These are phyloP conservation scores for Pseudozyma hubeiensis DNA, from an alignment of 1,284 basidiomycete species.

Conservation along the genomic window DNA sequence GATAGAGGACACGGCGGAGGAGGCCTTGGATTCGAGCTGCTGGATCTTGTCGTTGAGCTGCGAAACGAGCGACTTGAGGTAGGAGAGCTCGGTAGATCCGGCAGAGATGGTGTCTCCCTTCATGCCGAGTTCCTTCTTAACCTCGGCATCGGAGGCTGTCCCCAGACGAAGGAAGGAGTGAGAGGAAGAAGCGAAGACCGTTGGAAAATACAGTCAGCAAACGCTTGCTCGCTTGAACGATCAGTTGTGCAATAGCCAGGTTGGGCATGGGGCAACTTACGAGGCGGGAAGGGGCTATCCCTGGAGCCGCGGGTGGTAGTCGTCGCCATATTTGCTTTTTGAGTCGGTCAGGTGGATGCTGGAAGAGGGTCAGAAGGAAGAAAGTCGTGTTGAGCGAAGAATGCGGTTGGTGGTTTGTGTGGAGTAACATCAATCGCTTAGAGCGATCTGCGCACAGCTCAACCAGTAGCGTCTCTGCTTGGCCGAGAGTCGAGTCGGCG, in stretches of 20 bases:
- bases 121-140: constrained; percentile 47
- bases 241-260: background rate
- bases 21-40: constrained; percentile 50
- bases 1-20: constrained; percentile 30
- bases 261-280: constrained; percentile 12
- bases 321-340: constrained; percentile 34
- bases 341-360: background rate
- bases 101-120: constrained; percentile 42
- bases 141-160: constrained; percentile 36
- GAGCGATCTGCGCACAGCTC: background rate
- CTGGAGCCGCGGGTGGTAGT: constrained; percentile 50
- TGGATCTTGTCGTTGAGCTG: constrained; percentile 66
- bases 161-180: background rate
- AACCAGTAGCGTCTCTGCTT: background rate
- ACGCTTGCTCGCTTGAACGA: too few species aligned
- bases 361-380: background rate
- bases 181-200: background rate
- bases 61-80: constrained; percentile 65
- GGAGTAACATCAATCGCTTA: background rate
- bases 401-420: background rate
- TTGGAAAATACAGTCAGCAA: constrained; percentile 9
- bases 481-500: too few species aligned
- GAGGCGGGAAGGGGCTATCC: constrained; percentile 51
- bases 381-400: background rate
- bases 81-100: constrained; percentile 54